Conservation (phyloP, 768 basidiomycete genomes). For the Cubamyces sp. region DNA sequence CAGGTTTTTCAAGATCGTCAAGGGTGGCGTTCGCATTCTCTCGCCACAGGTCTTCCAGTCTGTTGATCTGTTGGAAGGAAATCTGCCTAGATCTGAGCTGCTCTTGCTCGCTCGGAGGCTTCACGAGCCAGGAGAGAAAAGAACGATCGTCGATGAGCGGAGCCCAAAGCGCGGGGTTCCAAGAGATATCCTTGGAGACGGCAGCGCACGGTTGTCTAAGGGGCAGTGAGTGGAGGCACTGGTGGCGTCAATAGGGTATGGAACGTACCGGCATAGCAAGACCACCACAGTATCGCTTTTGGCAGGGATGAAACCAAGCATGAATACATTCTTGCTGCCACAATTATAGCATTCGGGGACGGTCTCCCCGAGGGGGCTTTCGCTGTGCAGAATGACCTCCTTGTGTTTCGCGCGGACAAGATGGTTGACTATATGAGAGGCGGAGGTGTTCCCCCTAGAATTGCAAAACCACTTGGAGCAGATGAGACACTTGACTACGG, state of each 20-base stretch:
- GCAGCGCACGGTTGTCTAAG: conserved; percentile 95
- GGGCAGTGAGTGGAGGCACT: background rate
- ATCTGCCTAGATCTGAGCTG: conserved; percentile 96
- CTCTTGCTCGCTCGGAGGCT: conserved; percentile 94
- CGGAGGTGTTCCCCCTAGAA: conserved; percentile 95
- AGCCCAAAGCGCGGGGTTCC: conserved; percentile 98
- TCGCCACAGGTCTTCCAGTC: conserved; percentile 96
- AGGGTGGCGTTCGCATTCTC: conserved; percentile 94
- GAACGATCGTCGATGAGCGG: conserved; percentile 98
- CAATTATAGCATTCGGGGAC: conserved; percentile 99
- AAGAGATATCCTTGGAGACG: conserved; percentile 96
- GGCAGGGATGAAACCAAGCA: conserved; percentile 98
- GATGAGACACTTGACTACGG: conserved; percentile 92
- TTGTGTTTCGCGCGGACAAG: conserved; percentile 99
- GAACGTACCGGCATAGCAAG: conserved; percentile 85
- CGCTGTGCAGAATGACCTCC: conserved; percentile 95
- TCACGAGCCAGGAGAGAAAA: conserved; percentile 99
- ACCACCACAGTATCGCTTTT: conserved; percentile 99
- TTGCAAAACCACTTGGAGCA: conserved; percentile 99
- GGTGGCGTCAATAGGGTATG: conserved; percentile 10
- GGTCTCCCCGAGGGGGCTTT: conserved; percentile 95
- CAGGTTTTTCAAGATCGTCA: conserved; percentile 96
- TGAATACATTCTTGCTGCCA: conserved; percentile 98
- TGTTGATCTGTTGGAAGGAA: conserved; percentile 95
- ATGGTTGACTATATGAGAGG: conserved; percentile 99